Base-by-base conservation (phyloP, 208 protist genomes). In the Crithidia expoeki region DNA sequence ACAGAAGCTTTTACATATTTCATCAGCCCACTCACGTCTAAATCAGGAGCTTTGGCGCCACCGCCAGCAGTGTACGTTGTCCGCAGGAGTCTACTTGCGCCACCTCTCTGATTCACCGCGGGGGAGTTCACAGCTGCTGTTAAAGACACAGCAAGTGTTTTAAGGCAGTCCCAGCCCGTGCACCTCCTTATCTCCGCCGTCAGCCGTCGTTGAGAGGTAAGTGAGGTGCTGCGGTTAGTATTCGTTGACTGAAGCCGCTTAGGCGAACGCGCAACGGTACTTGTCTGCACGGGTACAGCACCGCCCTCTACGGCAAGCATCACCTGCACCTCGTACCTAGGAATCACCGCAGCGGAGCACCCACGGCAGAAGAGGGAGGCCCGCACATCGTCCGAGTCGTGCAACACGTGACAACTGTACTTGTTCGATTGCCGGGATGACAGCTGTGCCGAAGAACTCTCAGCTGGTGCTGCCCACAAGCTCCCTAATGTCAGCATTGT, bases 281-380 rank as follows among this genome's bases (percentile, higher is more conserved):
- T 6, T 16, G 44, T 0, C 32, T 25, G 25, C 21, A 49, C 33
- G n/a, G 34, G 58, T 10, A 63, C 49, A 9, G 36, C 60, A 23
- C 59, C 47, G 4, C 33, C 19, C 23, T 67, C 58, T 25, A 38
- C 40, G 19, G 34, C 56, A 32, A 46, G 36, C 61, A 62, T 64
- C 53, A 44, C 42, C 44, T 32, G 42, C 25, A 53, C 63, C 23
- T 68, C 63, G n/a, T 59, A 34, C 0, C 4, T 38, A 0, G 71
- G 61, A 25, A 76, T 50, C 36, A 58, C 10, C 27, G 71, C 71
- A 2, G 40, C 63, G n/a, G 71, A 76, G 63, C 71, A 76, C 6
- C 71, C 71, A 4, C 63, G 47, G 25, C 47, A 55, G 32, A 76
- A 60, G 36, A 27, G 56, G 3, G 56, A 40, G 0, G 56, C 63